Conservation (phyloP, 768 basidiomycete genomes). For the Tylopilus sp. region DNA sequence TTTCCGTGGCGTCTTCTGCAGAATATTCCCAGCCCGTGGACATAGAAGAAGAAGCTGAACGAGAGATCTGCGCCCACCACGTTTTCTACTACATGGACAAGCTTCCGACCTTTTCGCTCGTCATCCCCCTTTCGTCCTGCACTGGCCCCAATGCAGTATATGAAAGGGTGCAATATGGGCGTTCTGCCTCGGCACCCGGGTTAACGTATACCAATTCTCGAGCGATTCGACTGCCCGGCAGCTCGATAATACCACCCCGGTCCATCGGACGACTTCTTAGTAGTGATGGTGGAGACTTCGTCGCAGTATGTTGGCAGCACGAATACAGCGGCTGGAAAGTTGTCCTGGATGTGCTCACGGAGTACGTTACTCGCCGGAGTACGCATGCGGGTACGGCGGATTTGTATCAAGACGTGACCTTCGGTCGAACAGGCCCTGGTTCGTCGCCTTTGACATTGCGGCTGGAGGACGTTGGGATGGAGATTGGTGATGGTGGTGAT, state of each 20-base stretch:
- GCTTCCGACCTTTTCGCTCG: constrained; percentile 71
- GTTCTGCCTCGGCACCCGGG: constrained; percentile 44
- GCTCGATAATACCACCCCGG: constrained; percentile 62
- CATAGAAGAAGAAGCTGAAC: constrained; percentile 41
- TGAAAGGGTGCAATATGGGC: constrained; percentile 60
- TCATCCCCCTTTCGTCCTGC: constrained; percentile 60
- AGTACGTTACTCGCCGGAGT: constrained; percentile 63
- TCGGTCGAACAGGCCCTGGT: constrained; percentile 41
- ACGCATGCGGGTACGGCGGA: constrained; percentile 37
- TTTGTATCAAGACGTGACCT: constrained; percentile 51
- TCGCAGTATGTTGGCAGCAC: constrained; percentile 77
- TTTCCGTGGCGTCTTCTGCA: constrained; percentile 44
- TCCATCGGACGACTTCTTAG: constrained; percentile 71
- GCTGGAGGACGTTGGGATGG: constrained; percentile 71
- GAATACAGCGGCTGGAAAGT: constrained; percentile 85
- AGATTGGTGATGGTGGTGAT: constrained; percentile 57
- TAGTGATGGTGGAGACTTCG: constrained; percentile 58
- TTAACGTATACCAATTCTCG: constrained; percentile 62
- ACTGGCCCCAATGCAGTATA: constrained; percentile 69
- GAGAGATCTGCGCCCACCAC: constrained; percentile 58
- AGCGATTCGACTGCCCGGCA: constrained; percentile 72
- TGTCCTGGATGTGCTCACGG: constrained; percentile 74
- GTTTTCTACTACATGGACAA: constrained; percentile 75
- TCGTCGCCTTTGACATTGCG: constrained; percentile 42
- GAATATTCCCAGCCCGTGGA: constrained; percentile 42